Conservation (phyloP, 257 asterid genomes). For the Solanum lycopersicoides region DNA sequence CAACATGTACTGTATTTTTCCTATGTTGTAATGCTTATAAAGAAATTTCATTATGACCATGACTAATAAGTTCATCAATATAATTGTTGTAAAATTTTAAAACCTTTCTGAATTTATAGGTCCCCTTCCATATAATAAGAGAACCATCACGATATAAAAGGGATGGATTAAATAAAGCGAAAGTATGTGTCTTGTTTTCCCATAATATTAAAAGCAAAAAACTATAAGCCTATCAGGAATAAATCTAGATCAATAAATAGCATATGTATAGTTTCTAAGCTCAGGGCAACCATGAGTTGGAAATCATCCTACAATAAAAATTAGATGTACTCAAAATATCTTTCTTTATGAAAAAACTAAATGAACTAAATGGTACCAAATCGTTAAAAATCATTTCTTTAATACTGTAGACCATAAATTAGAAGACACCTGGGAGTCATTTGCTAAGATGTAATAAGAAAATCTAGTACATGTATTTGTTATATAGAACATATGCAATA, state of each 20-base stretch:
- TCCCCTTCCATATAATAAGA: neutral
- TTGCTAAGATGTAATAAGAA: no score
- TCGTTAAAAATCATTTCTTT: no score
- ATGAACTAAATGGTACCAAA: no score
- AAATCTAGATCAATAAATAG: slow-evolving; percentile 19
- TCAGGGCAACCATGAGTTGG: neutral
- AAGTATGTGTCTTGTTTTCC: neutral
- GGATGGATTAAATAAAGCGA: neutral
- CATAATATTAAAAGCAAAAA: neutral
- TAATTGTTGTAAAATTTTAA: slow-evolving; percentile 37
- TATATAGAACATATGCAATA: no score
- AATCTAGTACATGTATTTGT: no score
- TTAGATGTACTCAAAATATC: neutral
- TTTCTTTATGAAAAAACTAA: no score
- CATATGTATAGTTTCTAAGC: neutral
- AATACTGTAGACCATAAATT: no score
- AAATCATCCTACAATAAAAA: neutral
- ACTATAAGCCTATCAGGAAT: neutral
- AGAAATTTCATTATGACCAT: slow-evolving; percentile 5
- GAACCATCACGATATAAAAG: neutral
- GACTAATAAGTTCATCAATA: slow-evolving; percentile 26
- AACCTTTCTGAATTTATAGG: slow-evolving; percentile 3
- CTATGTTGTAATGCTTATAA: slow-evolving; percentile 12
- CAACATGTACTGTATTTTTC: slow-evolving; percentile 2
- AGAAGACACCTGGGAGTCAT: no score